A percentile compares a stretch with the other conserved stretches of the same genome.
phyloP scores from a whole-genome alignment of 345 rosid genomes.

The Arabis hirsuta region DNA sequence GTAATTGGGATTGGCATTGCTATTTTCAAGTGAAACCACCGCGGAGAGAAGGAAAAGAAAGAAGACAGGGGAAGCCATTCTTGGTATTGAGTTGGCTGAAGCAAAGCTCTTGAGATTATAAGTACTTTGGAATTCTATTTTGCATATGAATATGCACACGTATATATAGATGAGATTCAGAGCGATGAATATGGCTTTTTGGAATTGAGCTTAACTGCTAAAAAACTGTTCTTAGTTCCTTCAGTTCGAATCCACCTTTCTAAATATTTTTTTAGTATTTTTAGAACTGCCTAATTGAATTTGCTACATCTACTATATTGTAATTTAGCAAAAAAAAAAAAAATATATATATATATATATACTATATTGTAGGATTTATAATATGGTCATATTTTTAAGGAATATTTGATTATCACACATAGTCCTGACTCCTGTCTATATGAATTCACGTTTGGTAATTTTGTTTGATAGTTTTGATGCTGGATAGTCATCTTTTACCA shows the following conservation, averaged over 20 bases:
- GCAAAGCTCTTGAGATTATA: neutral
- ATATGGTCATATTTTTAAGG: neutral
- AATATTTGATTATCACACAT: neutral
- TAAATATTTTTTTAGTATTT: neutral
- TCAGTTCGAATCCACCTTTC: neutral
- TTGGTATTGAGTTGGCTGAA: slow-evolving; percentile 12
- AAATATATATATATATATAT: no score
- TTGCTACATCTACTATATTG: slow-evolving; percentile 1
- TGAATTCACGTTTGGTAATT: neutral
- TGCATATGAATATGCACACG: neutral
- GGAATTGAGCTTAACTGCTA: slow-evolving; percentile 23
- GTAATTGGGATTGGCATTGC: slow-evolving; percentile 65
- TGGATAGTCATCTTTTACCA: neutral
- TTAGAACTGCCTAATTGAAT: neutral
- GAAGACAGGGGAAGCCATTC: slow-evolving; percentile 38
- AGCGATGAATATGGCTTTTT: slow-evolving; percentile 37
- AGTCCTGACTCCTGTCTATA: neutral
- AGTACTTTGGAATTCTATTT: neutral
- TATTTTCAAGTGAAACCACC: slow-evolving; percentile 16
- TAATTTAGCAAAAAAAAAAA: no score
- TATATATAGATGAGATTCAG: slow-evolving; percentile 28
- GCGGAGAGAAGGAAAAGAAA: slow-evolving; percentile 39
- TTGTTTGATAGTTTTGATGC: neutral
- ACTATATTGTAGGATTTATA: slow-evolving; percentile 14
- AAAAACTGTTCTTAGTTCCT: slow-evolving; percentile 26